Percentiles rank a stretch among this genome's conserved stretches.
phyloP scores from a whole-genome alignment of 2,329 filamentous ascomycete genomes.

The Pseudonectria foliicola region DNA sequence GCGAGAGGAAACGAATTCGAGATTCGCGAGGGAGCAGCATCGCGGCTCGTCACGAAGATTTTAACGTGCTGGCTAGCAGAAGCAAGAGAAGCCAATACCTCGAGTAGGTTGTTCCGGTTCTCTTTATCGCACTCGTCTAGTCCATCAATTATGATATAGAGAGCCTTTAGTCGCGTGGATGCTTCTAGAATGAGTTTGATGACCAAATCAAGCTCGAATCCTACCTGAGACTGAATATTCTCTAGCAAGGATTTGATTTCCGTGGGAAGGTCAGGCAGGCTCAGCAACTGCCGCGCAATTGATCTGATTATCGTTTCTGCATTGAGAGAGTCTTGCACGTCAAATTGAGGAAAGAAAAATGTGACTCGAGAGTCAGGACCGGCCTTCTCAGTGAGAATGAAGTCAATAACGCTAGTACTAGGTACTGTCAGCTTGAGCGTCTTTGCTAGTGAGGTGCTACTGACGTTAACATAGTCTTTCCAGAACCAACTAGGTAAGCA shows the following conservation, averaged over 20 bases:
- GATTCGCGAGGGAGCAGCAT: slow-evolving; percentile 13
- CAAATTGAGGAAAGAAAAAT: slow-evolving; percentile 10
- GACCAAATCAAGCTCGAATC: background rate
- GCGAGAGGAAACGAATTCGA: slow-evolving; percentile 3
- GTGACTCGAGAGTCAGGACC: slow-evolving; percentile 1
- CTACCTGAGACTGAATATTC: background rate
- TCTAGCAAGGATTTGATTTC: background rate
- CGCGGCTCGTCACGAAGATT: slow-evolving; percentile 23
- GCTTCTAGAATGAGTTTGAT: background rate
- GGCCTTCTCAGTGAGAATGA: slow-evolving; percentile 3
- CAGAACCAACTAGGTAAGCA: slow-evolving; percentile 18
- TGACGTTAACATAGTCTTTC: slow-evolving; percentile 18
- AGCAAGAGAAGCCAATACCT: background rate
- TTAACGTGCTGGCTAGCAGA: slow-evolving; percentile 8
- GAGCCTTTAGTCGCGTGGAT: background rate
- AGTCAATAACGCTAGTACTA: slow-evolving; percentile 9
- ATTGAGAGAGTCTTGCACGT: slow-evolving; percentile 6
- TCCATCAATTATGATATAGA: slow-evolving; percentile 27
- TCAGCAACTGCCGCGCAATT: slow-evolving; percentile 8
- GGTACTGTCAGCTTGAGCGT: too few species aligned
- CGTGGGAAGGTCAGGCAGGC: background rate
- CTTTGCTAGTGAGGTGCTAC: too few species aligned
- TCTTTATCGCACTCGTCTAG: slow-evolving; percentile 25
- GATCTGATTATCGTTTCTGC: slow-evolving; percentile 11
- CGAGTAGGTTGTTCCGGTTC: slow-evolving; percentile 12